Evolutionary conservation across 2,329 filamentous ascomycete species (phyloP), one percentile per base, ranked within the genome.

Genomic region (Hypomyces perniciosus): DNA sequence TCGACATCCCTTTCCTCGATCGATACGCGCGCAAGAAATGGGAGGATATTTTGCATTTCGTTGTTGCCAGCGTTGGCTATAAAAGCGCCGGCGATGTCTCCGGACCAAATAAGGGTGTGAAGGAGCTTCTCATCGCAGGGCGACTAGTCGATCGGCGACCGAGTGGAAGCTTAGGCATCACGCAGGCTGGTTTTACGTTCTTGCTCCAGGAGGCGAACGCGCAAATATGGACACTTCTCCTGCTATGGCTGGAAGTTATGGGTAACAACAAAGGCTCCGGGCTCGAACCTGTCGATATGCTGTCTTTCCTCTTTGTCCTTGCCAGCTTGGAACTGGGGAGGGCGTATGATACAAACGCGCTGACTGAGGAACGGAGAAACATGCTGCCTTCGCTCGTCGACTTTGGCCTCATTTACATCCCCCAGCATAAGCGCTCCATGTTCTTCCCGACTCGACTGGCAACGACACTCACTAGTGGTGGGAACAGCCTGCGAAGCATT

Each of bases 11-110:
- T 1, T 89, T 87, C 59, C 78, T 99, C 51, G 93, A 99, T 63
- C 79, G 83, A 29, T 95, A 92, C 69, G 90, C 93, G 5, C 82
- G 88, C 49, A 81, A 80, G 60, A 91, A 95, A 64, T 99, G 93
- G 91, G 95, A 99, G 68, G 87, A 90, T 28, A 96, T 99, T 29
- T 70, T 99, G 44, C 93, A 96, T 67, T 99, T 90, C 64, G 91
- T 99, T 66, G 93, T 99, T 20, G 88, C 86, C 52, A 86, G 82
- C 54, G 85, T 87, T 7, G 83, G 80, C 1, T 80, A 55, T 66
- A 74, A 61, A 63, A 71, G 55, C 63, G 70, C 72, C 12, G 69
- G 74, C 39, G 76, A 74, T 31, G 70, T 71, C 20, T 69, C 73
- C 38, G 71, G 72, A 8, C 82, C 87, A 30, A 88, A 87, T 65